These are phyloP conservation scores for Hypomyces perniciosus DNA, from an alignment of 2,329 filamentous ascomycete genomes.

Conservation along the genomic window DNA sequence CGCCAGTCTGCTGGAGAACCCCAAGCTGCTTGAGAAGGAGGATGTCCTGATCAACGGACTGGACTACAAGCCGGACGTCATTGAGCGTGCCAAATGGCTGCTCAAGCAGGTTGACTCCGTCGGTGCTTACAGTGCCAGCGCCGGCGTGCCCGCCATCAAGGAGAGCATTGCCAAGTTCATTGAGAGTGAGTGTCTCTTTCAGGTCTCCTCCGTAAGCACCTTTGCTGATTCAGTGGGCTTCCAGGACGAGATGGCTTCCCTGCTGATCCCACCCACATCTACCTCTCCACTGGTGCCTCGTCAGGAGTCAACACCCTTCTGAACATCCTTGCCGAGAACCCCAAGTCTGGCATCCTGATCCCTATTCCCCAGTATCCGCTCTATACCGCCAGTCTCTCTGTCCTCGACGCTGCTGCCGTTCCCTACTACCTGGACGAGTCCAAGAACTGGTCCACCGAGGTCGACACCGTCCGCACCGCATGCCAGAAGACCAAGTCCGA, in stretches of 20 bases:
- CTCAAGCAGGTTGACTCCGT: constrained; percentile 82
- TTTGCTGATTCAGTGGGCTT: constrained; percentile 3
- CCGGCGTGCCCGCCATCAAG: constrained; percentile 79
- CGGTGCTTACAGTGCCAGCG: constrained; percentile 92
- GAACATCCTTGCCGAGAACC: constrained; percentile 74
- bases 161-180: constrained; percentile 90
- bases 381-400: constrained; percentile 85
- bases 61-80: constrained; percentile 84
- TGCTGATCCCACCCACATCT: constrained; percentile 74
- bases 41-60: constrained; percentile 68
- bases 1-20: constrained; percentile 87
- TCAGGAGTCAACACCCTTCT: constrained; percentile 92
- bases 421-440: constrained; percentile 91
- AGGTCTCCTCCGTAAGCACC: background rate
- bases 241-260: constrained; percentile 80
- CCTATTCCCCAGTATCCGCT: constrained; percentile 97
- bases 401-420: constrained; percentile 80
- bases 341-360: constrained; percentile 77
- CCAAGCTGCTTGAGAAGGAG: constrained; percentile 72
- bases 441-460: constrained; percentile 79
- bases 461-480: constrained; percentile 67
- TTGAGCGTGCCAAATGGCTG: constrained; percentile 75
- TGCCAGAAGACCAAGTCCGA: constrained; percentile 68
- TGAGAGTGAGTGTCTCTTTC: constrained; percentile 54
- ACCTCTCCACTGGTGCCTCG: constrained; percentile 85